Percentiles rank a stretch among this genome's conserved stretches.
These are phyloP conservation scores for Meyerozyma smithsonii DNA, from an alignment of 1,139 yeast species.

Conservation along the genomic window DNA sequence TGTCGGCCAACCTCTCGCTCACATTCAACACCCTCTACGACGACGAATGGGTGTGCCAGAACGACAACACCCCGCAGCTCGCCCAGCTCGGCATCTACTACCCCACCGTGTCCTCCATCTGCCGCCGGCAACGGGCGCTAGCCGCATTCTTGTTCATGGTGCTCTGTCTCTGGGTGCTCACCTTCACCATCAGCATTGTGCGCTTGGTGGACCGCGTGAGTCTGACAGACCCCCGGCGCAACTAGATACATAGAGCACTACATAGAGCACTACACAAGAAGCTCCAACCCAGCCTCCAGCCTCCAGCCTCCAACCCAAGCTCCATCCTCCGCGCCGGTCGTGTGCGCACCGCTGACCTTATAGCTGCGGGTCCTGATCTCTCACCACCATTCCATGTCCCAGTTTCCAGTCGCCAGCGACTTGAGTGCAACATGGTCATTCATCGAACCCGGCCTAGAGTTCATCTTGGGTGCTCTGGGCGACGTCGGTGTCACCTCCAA, in stretches of 20 bases:
- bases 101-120: conserved; percentile 45
- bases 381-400: conserved; percentile 11
- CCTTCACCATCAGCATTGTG: conserved; percentile 77
- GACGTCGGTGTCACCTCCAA: conserved; percentile 63
- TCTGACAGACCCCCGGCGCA: conserved; percentile 1
- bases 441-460: conserved; percentile 69
- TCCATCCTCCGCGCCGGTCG: background rate
- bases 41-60: conserved; percentile 71
- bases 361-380: background rate
- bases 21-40: conserved; percentile 83
- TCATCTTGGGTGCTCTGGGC: conserved; percentile 63
- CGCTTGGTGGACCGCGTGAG: conserved; percentile 75
- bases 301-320: too few species aligned
- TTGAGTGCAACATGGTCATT: conserved; percentile 70
- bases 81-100: conserved; percentile 19
- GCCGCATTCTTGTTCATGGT: conserved; percentile 76
- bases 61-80: conserved; percentile 17
- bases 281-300: too few species aligned
- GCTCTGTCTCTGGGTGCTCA: conserved; percentile 75
- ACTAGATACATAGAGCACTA: background rate
- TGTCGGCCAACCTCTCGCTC: conserved; percentile 84
- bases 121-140: conserved; percentile 75
- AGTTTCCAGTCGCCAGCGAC: conserved; percentile 37
- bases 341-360: conserved; percentile 1
- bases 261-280: too few species aligned